Conservation (phyloP, 805 yeast genomes). For the Grigorovia jiainica region DNA sequence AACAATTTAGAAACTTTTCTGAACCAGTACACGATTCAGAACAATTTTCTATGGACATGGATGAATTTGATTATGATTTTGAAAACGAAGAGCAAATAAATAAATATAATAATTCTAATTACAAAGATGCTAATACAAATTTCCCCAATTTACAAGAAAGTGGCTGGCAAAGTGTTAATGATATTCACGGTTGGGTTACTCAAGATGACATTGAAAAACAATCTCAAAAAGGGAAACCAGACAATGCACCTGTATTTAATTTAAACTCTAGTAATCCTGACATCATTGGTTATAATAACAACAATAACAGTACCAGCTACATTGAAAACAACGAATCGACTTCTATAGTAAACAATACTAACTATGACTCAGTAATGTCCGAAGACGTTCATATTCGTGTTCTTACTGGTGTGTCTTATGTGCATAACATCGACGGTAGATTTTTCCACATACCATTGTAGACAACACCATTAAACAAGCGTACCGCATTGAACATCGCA, state of each 20-base stretch:
- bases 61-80: neutral
- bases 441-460: conserved; percentile 19
- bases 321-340: no score
- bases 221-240: neutral
- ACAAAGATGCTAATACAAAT: conserved; percentile 1
- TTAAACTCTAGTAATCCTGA: neutral
- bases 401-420: conserved; percentile 32
- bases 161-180: conserved; percentile 27
- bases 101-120: neutral
- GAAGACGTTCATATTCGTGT: conserved; percentile 34
- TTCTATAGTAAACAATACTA: no score
- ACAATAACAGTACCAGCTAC: neutral
- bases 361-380: conserved; percentile 7
- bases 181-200: conserved; percentile 19
- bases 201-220: neutral
- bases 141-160: conserved; percentile 11
- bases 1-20: neutral
- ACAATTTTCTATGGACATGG: neutral
- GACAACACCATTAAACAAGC: neutral
- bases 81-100: neutral
- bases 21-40: neutral
- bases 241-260: neutral
- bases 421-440: conserved; percentile 35
- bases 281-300: no score
- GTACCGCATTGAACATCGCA: no score